phyloP scores from a whole-genome alignment of 805 yeast species.

The Starmerella stigmatis region DNA sequence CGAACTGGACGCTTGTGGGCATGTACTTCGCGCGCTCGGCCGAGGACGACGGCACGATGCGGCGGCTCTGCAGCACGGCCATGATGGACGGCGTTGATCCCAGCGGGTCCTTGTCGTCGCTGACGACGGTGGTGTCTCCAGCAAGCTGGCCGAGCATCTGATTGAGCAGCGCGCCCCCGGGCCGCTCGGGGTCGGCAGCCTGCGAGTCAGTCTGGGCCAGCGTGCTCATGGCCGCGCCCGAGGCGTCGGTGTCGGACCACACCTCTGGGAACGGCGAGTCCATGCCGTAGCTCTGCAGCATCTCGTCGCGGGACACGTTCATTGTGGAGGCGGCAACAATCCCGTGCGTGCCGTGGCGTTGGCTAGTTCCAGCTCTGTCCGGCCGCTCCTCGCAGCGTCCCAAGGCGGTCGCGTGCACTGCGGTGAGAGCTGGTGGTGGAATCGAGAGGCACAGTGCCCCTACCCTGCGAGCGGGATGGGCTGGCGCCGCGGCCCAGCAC shows the following conservation, averaged over 20 bases:
- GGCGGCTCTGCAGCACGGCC: slow-evolving; percentile 29
- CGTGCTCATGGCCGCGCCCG: slow-evolving; percentile 14
- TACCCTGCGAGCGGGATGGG: too few species aligned
- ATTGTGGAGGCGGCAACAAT: too few species aligned
- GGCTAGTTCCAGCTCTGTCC: too few species aligned
- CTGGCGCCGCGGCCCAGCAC: too few species aligned
- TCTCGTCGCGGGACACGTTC: slow-evolving; percentile 10
- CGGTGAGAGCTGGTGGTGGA: too few species aligned
- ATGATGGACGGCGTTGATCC: slow-evolving; percentile 42
- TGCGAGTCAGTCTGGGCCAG: slow-evolving; percentile 9
- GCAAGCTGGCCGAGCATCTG: slow-evolving; percentile 24
- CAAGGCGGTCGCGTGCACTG: too few species aligned
- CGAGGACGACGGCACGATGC: slow-evolving; percentile 1
- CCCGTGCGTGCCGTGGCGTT: too few species aligned
- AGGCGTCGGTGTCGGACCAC: slow-evolving; percentile 18
- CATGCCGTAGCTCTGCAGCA: slow-evolving; percentile 22
- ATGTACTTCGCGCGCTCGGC: slow-evolving; percentile 40
- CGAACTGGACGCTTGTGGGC: slow-evolving; percentile 45
- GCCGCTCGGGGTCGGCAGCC: slow-evolving; percentile 4
- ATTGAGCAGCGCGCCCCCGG: slow-evolving; percentile 25
- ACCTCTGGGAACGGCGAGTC: slow-evolving; percentile 19
- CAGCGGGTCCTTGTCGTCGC: slow-evolving; percentile 45
- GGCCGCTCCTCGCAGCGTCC: too few species aligned
- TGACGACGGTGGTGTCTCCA: slow-evolving; percentile 12
- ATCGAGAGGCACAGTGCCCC: too few species aligned